Conservation (phyloP, 768 basidiomycete species). For the Podaxis sp. region DNA sequence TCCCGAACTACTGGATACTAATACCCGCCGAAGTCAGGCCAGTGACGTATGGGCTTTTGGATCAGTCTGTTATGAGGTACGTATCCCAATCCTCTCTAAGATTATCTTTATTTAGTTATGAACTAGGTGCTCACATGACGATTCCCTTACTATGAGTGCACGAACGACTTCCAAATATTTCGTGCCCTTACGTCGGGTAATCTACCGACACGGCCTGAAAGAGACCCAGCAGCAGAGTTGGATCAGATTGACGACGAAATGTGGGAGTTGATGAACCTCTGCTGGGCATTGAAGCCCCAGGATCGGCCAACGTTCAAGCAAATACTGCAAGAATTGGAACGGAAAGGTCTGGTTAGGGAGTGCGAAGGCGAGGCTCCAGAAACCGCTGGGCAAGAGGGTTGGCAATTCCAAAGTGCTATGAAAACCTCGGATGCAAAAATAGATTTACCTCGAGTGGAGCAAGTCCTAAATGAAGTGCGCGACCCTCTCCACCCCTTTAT, state of each 20-base stretch:
- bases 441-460: neutral
- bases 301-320: neutral
- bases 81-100: neutral
- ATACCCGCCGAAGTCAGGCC: neutral
- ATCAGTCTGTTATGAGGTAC: slow-evolving; percentile 19
- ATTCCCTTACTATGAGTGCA: neutral
- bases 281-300: neutral
- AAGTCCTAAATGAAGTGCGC: neutral
- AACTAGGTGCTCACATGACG: neutral
- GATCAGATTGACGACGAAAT: neutral
- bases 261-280: neutral
- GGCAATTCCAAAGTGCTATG: neutral
- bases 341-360: neutral
- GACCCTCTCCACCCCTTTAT: neutral
- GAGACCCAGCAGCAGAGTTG: too few species aligned
- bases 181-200: neutral
- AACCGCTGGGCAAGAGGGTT: neutral
- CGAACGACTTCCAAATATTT: neutral
- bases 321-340: neutral
- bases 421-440: neutral
- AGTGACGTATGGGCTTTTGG: slow-evolving; percentile 22
- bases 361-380: neutral
- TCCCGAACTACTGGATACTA: slow-evolving; percentile 16
- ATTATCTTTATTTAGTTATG: neutral
- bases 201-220: neutral